Conservation (phyloP, 2,329 filamentous ascomycete genomes). For the Elsinoe australis region DNA sequence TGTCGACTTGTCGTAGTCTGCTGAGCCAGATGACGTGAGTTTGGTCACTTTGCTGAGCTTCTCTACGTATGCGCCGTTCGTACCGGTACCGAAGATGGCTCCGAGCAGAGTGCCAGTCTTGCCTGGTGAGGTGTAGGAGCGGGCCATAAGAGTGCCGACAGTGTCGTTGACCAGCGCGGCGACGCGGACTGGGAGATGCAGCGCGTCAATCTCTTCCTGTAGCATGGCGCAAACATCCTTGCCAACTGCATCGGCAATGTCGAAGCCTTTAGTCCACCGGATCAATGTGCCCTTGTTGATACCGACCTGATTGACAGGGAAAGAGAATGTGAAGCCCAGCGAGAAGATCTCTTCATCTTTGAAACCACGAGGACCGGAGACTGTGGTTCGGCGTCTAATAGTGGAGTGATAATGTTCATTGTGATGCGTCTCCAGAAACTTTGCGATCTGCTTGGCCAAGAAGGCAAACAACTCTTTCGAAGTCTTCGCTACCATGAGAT, state of each 20-base stretch:
- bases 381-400: conserved; percentile 54
- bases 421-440: conserved; percentile 81
- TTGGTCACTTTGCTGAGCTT: conserved; percentile 82
- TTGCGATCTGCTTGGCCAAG: conserved; percentile 83
- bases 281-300: conserved; percentile 94
- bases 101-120: conserved; percentile 83
- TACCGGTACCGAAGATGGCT: conserved; percentile 94
- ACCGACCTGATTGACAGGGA: conserved; percentile 85
- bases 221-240: conserved; percentile 90
- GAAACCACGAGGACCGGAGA: conserved; percentile 52
- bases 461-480: conserved; percentile 85
- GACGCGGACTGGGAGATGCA: conserved; percentile 84
- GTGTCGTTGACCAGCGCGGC: conserved; percentile 95
- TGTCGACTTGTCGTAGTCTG: conserved; percentile 67
- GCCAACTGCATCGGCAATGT: conserved; percentile 88
- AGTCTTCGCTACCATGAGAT: conserved; percentile 83
- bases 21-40: conserved; percentile 40
- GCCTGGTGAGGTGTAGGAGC: conserved; percentile 86
- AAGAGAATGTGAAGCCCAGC: conserved; percentile 97
- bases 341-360: conserved; percentile 75
- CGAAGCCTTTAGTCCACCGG: conserved; percentile 97
- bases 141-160: conserved; percentile 93
- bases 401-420: conserved; percentile 68
- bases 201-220: conserved; percentile 79
- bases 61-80: conserved; percentile 95